Base-by-base conservation (phyloP, 345 rosid species). In the Aquilaria malaccensis region DNA sequence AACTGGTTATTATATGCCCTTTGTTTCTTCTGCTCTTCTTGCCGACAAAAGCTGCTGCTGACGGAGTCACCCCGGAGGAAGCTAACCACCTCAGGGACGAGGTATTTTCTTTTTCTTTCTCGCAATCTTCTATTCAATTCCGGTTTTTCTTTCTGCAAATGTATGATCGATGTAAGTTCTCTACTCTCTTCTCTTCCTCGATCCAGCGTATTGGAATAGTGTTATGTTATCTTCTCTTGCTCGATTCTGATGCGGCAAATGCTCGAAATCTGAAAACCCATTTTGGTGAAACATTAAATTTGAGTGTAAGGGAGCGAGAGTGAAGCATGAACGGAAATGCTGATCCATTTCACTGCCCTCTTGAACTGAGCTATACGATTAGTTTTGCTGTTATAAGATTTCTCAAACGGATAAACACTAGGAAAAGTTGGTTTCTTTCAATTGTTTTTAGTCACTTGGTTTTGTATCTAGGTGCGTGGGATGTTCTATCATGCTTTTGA, bases 401-500 rank as follows among this genome's bases (percentile, higher is more conserved):
- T 37, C 43, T 37, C 7, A 37, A 37, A 4, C 6, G 7, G 7
- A 37, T 37, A 37, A 37, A 37, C 41, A 33, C 7, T 37, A 37
- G 2, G 43, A 5, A 1, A 37, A 37, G 43, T 37, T 37, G 43
- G 43, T 37, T 0, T 31, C 32, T n/a, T 53, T 15, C 32, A 29
- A 4, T 53, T 53, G 45, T 47, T 45, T 45, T 45, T 43, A 22
- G 22, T 46, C 7, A 48, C 50, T 37, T 7, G 6, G 43, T 37
- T 37, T 37, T 5, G 7, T 37, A 1, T 37, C 11, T 71, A 94
- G 99, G 99, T 94, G 58, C 96, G 83, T 51, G 97, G 71, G 70
- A 94, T 94, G 99, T 90, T 94, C 79, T 90, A 94, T 84, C 99
- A 88, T 76, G 96, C 96, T 32, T 94, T 94, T 62, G 76, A 88